A percentile compares a stretch with the other conserved stretches of the same genome.
These are phyloP conservation scores for Nakazawaea holstii DNA, from an alignment of 805 yeast species.

Conservation along the genomic window DNA sequence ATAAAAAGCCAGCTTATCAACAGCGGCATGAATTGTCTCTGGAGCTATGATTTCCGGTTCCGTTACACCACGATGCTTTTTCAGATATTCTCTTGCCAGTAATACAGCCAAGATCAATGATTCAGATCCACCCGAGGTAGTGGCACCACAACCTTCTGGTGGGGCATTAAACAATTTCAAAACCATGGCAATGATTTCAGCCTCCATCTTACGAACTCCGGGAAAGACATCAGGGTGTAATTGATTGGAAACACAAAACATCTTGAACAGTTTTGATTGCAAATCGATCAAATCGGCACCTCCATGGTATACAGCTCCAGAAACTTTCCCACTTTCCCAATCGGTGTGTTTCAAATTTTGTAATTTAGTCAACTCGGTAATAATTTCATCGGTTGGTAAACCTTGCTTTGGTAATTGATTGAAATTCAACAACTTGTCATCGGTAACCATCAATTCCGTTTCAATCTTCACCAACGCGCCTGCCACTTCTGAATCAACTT, in stretches of 20 bases:
- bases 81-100: slow-evolving; percentile 80
- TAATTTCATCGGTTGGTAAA: slow-evolving; percentile 38
- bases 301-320: slow-evolving; percentile 97
- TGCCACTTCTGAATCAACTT: slow-evolving; percentile 57
- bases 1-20: slow-evolving; percentile 87
- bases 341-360: slow-evolving; percentile 56
- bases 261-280: slow-evolving; percentile 72
- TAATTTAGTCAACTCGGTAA: slow-evolving; percentile 44
- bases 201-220: slow-evolving; percentile 92
- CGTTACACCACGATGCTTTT: slow-evolving; percentile 48
- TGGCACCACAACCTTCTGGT: slow-evolving; percentile 61
- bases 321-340: slow-evolving; percentile 82
- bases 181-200: slow-evolving; percentile 92
- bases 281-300: slow-evolving; percentile 71
- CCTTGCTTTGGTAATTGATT: slow-evolving; percentile 57
- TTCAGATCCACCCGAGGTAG: slow-evolving; percentile 95
- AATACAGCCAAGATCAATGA: slow-evolving; percentile 81
- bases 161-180: slow-evolving; percentile 80
- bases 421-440: slow-evolving; percentile 39
- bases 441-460: slow-evolving; percentile 48
- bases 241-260: slow-evolving; percentile 86
- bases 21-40: slow-evolving; percentile 87
- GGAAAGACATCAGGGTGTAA: slow-evolving; percentile 97
- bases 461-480: slow-evolving; percentile 48
- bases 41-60: slow-evolving; percentile 90